A percentile compares a stretch with the other conserved stretches of the same genome.
Evolutionary conservation across 2,329 filamentous ascomycete genomes (phyloP).

Genomic region (Epichloe coenophiala): DNA sequence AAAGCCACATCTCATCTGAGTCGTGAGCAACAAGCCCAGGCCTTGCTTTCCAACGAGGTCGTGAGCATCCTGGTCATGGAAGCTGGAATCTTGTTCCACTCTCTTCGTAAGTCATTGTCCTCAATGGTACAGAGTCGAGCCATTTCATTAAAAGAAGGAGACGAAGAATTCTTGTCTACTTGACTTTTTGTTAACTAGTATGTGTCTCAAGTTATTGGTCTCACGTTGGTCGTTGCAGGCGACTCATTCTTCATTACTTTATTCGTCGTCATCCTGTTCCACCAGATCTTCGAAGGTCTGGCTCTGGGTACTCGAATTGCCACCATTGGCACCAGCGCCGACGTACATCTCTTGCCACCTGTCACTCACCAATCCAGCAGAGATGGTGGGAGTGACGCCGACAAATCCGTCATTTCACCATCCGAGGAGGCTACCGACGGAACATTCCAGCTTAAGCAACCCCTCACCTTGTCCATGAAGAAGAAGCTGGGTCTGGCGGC

Average conservation of each 20-base stretch:
- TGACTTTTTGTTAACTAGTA: background rate
- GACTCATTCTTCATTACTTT: slow-evolving; percentile 43
- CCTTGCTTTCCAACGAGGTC: slow-evolving; percentile 28
- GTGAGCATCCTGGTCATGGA: slow-evolving; percentile 58
- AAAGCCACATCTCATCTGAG: slow-evolving; percentile 14
- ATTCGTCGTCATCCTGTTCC: slow-evolving; percentile 60
- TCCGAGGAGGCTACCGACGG: slow-evolving; percentile 10
- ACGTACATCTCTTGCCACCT: slow-evolving; percentile 10
- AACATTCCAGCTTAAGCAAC: slow-evolving; percentile 7
- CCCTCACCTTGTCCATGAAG: slow-evolving; percentile 20
- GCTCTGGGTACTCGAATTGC: slow-evolving; percentile 61
- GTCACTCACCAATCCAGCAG: slow-evolving; percentile 6
- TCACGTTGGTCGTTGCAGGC: slow-evolving; percentile 48
- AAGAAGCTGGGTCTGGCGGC: slow-evolving; percentile 48
- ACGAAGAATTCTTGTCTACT: too few species aligned
- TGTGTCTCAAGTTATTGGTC: slow-evolving; percentile 37
- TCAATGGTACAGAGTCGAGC: background rate
- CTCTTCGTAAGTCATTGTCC: slow-evolving; percentile 35
- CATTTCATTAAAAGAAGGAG: background rate
- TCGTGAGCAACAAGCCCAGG: slow-evolving; percentile 12
- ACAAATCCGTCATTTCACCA: slow-evolving; percentile 13
- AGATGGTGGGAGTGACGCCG: slow-evolving; percentile 8
- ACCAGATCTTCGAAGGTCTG: slow-evolving; percentile 67
- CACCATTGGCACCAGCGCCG: slow-evolving; percentile 29
- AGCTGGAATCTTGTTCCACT: slow-evolving; percentile 63